Percentiles rank a stretch among this genome's conserved stretches.
Conservation (phyloP, 495 filamentous ascomycete genomes). For the Aspergillus nanangensis region DNA sequence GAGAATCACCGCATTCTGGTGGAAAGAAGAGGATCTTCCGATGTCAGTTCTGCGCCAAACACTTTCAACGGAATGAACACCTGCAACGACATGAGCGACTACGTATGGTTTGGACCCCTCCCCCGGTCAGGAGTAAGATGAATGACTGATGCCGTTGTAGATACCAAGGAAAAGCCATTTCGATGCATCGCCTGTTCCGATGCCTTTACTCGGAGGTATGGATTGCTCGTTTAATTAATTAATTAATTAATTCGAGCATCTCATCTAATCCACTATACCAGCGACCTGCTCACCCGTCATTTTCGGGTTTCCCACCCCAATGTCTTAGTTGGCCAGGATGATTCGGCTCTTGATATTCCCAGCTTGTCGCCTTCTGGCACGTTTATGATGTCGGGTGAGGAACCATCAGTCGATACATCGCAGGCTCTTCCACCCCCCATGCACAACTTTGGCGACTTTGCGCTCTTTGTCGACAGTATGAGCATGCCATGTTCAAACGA, state of each 20-base stretch:
- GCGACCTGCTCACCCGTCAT: not conserved
- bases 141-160: not conserved
- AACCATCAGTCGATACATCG: not conserved
- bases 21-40: not conserved
- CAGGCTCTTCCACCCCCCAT: no score
- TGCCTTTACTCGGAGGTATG: slow-evolving; percentile 5
- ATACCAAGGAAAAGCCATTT: slow-evolving; percentile 25
- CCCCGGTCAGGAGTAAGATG: no score
- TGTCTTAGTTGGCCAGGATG: not conserved
- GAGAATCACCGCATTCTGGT: not conserved
- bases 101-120: slow-evolving; percentile 8
- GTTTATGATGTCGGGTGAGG: not conserved
- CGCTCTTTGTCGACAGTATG: not conserved
- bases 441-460: not conserved
- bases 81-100: slow-evolving; percentile 22
- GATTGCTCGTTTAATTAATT: no score
- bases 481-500: not conserved
- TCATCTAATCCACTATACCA: no score
- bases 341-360: no score
- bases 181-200: slow-evolving; percentile 1
- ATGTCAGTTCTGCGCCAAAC: slow-evolving; percentile 19
- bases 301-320: not conserved
- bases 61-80: slow-evolving; percentile 19
- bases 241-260: no score
- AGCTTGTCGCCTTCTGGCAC: no score